Evolutionary conservation across 768 basidiomycete species (phyloP).

Genomic region (Pleurotus pulmonarius): DNA sequence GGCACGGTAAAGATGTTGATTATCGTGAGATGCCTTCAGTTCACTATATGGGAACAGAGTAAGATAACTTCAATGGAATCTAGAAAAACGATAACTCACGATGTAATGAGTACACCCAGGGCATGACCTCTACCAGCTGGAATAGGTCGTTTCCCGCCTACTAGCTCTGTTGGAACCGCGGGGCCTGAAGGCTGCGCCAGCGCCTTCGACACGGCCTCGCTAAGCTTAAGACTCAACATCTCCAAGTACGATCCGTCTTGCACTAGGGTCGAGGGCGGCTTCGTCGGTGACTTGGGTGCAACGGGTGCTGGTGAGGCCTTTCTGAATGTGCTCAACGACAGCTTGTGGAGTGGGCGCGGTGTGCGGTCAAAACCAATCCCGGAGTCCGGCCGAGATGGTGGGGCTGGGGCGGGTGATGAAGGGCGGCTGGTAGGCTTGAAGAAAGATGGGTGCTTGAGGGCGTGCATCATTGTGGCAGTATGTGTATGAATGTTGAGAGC

Average conservation of each 20-base stretch:
- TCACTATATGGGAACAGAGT: conserved; percentile 43
- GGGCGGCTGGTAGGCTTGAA: conserved; percentile 64
- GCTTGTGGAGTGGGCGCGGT: conserved; percentile 50
- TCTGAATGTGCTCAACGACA: conserved; percentile 57
- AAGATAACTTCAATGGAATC: conserved; percentile 10
- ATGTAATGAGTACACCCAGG: conserved; percentile 64
- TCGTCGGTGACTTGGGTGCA: conserved; percentile 19
- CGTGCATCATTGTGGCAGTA: conserved; percentile 46
- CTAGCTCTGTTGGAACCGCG: conserved; percentile 42
- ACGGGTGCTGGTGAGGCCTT: conserved; percentile 47
- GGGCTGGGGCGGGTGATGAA: conserved; percentile 51
- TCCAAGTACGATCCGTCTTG: conserved; percentile 83
- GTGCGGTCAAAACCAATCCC: conserved; percentile 37
- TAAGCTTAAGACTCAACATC: conserved; percentile 70
- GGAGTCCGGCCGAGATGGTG: conserved; percentile 34
- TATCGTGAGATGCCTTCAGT: conserved; percentile 59
- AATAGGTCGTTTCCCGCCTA: conserved; percentile 68
- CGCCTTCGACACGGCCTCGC: conserved; percentile 78
- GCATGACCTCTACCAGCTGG: conserved; percentile 69
- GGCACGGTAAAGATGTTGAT: conserved; percentile 62
- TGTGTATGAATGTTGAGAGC: conserved; percentile 12
- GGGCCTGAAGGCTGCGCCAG: conserved; percentile 62
- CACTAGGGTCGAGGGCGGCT: conserved; percentile 43
- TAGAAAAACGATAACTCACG: conserved; percentile 42
- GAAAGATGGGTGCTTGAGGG: conserved; percentile 66